Evolutionary conservation across 768 basidiomycete genomes (phyloP), one percentile per base, ranked within the genome.

Genomic region (Galerina sulciceps): DNA sequence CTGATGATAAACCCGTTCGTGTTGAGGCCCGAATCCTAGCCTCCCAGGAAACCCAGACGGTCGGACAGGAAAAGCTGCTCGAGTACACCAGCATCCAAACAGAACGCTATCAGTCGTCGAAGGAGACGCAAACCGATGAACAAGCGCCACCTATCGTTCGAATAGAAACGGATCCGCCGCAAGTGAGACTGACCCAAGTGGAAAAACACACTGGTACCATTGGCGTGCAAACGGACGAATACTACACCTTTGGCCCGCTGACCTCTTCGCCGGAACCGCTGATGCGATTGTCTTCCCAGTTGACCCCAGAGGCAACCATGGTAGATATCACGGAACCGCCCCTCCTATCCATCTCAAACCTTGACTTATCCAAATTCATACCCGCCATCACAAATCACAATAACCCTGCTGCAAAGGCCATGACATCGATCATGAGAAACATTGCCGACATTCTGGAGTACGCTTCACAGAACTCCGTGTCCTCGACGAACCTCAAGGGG

Each of bases 401-500:
- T 9, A 51, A 50, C 15, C 57, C 67, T 14, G 63, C 67, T 6
- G 48, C 64, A 31, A 58, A 55, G 37, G 62, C 59, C 4, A 63
- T 69, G 55, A 58, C 56, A 48, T 62, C 63, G 1, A 63, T 69
- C 55, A 65, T 69, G 59, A 57, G 65, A 41, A 63, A 65, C 43
- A 67, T 69, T 45, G 58, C 64, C 6, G 64, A 69, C 41, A 53
- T 65, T 2, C 49, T 69, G 6, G 65, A 68, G 35, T 58, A 40
- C 18, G 22, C 63, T n/a, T 45, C 51, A 3, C 50, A 38, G 3
- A 50, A 62, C 18, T 10, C 46, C 9, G 37, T 9, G 3, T 14
- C 54, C 8, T 26, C 35, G 35, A 56, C 40, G 54, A 63, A 49
- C 26, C 37, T 17, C 20, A 65, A 65, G 43, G 61, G 58, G 20